These are phyloP conservation scores for Angomonas desouzai DNA, from an alignment of 208 protist species.

Conservation along the genomic window DNA sequence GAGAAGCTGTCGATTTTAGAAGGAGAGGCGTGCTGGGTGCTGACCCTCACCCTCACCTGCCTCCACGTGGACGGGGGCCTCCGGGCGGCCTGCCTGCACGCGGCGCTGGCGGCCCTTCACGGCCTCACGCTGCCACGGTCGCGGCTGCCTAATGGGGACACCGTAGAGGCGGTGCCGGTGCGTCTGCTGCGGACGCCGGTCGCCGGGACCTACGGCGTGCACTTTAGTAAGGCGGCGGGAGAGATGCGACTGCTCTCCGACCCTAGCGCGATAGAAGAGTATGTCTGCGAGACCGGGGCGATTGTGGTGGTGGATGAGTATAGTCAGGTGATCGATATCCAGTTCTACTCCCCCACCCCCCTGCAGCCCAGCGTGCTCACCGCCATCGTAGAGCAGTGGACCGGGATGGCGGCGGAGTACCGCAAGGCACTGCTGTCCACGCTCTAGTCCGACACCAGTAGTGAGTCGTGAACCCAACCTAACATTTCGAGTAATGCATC, in stretches of 20 bases:
- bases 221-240: constrained; percentile 7
- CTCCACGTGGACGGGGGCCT: constrained; percentile 76
- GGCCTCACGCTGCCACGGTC: constrained; percentile 50
- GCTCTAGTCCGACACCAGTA: too few species aligned
- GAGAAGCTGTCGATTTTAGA: constrained; percentile 44
- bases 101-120: constrained; percentile 61
- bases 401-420: constrained; percentile 12
- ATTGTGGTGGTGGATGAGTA: constrained; percentile 65
- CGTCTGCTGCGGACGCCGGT: constrained; percentile 49
- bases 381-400: constrained; percentile 26
- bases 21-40: constrained; percentile 83
- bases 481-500: constrained; percentile 1
- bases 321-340: constrained; percentile 39
- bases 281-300: constrained; percentile 46
- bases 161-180: constrained; percentile 40
- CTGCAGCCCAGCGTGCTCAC: constrained; percentile 35
- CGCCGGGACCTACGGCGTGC: constrained; percentile 50
- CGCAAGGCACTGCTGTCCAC: constrained; percentile 19
- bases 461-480: background rate
- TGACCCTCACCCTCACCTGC: constrained; percentile 59
- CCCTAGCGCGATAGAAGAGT: constrained; percentile 78
- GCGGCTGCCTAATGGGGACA: constrained; percentile 66
- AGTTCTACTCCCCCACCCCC: constrained; percentile 46
- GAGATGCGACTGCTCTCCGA: constrained; percentile 57
- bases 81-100: constrained; percentile 55